Evolutionary conservation across 2,329 filamentous ascomycete species (phyloP).

Genomic region (Geosmithia flava): DNA sequence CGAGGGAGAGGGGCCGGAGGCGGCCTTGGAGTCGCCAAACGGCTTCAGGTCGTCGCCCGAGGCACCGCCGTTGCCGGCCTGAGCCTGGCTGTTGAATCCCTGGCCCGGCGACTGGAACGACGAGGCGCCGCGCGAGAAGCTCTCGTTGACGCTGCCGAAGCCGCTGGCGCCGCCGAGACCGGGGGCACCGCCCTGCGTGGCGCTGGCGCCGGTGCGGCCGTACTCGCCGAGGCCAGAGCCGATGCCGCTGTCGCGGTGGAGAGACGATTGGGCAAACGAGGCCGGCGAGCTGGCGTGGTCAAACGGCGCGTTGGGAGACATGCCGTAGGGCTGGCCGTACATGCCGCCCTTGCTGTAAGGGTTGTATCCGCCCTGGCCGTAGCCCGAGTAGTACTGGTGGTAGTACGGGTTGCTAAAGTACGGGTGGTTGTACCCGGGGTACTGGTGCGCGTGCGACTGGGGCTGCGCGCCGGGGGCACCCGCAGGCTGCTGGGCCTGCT

Average conservation of each 20-base stretch:
- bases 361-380: slow-evolving; percentile 37
- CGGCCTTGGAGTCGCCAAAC: slow-evolving; percentile 42
- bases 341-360: slow-evolving; percentile 43
- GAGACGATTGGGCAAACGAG: slow-evolving; percentile 39
- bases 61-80: slow-evolving; percentile 27
- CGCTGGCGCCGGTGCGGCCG: slow-evolving; percentile 33
- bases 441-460: slow-evolving; percentile 32
- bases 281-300: slow-evolving; percentile 43
- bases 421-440: slow-evolving; percentile 41
- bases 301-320: slow-evolving; percentile 43
- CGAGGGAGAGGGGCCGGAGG: slow-evolving; percentile 42
- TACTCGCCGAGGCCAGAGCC: slow-evolving; percentile 42
- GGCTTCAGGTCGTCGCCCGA: slow-evolving; percentile 43
- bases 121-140: slow-evolving; percentile 38
- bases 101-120: slow-evolving; percentile 44
- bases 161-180: slow-evolving; percentile 35
- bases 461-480: slow-evolving; percentile 29
- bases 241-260: slow-evolving; percentile 37
- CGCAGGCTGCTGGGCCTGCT: slow-evolving; percentile 9
- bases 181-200: slow-evolving; percentile 15
- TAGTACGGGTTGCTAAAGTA: slow-evolving; percentile 55
- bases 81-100: slow-evolving; percentile 37
- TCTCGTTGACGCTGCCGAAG: slow-evolving; percentile 42
- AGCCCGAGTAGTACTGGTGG: slow-evolving; percentile 44
- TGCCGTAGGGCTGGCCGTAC: slow-evolving; percentile 45